These are phyloP conservation scores for Ceratobasidium theobromae DNA, from an alignment of 1,284 basidiomycete genomes.

Conservation along the genomic window DNA sequence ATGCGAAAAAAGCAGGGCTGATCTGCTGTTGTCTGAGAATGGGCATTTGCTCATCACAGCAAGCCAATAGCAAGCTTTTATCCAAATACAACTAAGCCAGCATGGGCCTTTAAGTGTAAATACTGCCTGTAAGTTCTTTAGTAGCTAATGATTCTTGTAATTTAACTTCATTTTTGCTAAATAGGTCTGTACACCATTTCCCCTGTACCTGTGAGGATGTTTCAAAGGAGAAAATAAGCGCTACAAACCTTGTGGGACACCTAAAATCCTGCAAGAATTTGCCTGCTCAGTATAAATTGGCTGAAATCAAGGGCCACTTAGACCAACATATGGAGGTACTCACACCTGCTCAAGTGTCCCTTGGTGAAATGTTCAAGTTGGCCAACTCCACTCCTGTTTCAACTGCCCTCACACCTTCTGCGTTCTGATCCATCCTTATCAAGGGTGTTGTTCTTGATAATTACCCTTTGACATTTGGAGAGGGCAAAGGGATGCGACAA, in stretches of 20 bases:
- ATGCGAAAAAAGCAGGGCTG: background rate
- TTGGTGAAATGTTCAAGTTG: background rate
- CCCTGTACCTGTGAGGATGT: background rate
- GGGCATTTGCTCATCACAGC: background rate
- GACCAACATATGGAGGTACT: background rate
- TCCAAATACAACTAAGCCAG: background rate
- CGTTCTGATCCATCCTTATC: background rate
- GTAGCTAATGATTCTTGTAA: background rate
- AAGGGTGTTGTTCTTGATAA: background rate
- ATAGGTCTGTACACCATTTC: background rate
- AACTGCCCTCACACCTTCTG: background rate
- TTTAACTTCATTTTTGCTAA: background rate
- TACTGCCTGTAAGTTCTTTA: background rate
- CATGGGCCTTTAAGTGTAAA: constrained; percentile 1
- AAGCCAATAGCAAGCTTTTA: background rate
- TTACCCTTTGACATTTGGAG: background rate
- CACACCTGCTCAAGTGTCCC: background rate
- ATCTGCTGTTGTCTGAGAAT: background rate
- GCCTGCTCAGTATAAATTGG: background rate
- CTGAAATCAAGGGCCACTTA: background rate
- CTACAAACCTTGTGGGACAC: background rate
- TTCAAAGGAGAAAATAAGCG: background rate
- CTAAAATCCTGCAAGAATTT: constrained; percentile 4
- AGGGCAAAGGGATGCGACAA: background rate
- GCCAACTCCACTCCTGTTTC: background rate